Conservation (phyloP, 495 filamentous ascomycete genomes). For the Cairneyella variabilis region DNA sequence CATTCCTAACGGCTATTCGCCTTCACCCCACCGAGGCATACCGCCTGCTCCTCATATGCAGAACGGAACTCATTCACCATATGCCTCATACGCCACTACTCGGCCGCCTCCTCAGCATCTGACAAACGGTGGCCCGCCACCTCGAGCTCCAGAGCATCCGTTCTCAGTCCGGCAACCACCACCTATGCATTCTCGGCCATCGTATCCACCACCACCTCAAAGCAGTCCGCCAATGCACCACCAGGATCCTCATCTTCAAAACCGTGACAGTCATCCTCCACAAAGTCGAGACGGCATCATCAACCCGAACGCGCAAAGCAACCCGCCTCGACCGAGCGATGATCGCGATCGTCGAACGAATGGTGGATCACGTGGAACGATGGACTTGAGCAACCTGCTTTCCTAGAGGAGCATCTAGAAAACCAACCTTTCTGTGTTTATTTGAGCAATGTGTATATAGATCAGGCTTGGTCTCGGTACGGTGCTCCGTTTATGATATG, state of each 20-base stretch:
- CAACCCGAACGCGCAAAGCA: not conserved
- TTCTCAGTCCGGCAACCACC: conserved; percentile 23
- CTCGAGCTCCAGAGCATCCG: conserved; percentile 30
- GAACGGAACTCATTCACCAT: conserved; percentile 22
- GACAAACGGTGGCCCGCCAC: conserved; percentile 28
- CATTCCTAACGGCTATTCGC: conserved; percentile 30
- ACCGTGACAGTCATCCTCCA: conserved; percentile 15
- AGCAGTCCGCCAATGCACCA: conserved; percentile 21
- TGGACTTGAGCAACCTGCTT: not conserved
- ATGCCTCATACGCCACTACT: conserved; percentile 20
- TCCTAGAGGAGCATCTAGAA: too few species aligned
- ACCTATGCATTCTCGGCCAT: conserved; percentile 27
- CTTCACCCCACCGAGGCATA: conserved; percentile 36
- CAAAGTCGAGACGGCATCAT: too few species aligned
- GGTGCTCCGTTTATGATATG: too few species aligned
- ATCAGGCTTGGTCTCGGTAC: too few species aligned
- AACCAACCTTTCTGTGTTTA: too few species aligned
- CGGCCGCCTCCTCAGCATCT: conserved; percentile 26
- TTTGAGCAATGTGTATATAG: too few species aligned
- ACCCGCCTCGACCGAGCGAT: not conserved
- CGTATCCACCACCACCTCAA: conserved; percentile 15
- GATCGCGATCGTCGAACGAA: not conserved
- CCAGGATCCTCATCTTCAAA: conserved; percentile 8
- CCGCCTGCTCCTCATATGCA: conserved; percentile 15
- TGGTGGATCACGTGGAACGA: not conserved